Conservation (phyloP, 495 filamentous ascomycete species). For the Penicillium angulare region DNA sequence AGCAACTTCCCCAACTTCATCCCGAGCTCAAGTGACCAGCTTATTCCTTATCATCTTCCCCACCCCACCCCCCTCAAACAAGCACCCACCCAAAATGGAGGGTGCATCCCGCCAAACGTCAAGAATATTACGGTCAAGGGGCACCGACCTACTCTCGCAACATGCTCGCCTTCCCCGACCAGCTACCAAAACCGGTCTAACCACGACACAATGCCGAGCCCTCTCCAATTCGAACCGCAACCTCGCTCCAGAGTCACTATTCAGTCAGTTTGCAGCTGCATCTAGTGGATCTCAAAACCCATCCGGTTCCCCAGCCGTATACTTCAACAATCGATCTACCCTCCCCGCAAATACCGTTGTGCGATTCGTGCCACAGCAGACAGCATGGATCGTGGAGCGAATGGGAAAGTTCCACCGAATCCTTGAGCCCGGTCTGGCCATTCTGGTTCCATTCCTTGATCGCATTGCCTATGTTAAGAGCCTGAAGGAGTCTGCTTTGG, state of each 20-base stretch:
- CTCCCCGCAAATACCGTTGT: slow-evolving; percentile 92
- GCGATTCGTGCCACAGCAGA: slow-evolving; percentile 97
- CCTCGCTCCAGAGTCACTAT: slow-evolving; percentile 36
- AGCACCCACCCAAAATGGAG: slow-evolving; percentile 33
- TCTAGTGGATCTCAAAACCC: slow-evolving; percentile 20
- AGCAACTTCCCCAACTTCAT: slow-evolving; percentile 4
- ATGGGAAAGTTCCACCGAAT: slow-evolving; percentile 97
- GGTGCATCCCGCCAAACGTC: slow-evolving; percentile 37
- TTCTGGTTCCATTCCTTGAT: slow-evolving; percentile 88
- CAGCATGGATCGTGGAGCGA: slow-evolving; percentile 98
- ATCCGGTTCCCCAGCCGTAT: slow-evolving; percentile 30
- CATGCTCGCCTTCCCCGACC: slow-evolving; percentile 20
- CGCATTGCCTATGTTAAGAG: slow-evolving; percentile 97
- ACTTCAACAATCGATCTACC: slow-evolving; percentile 59
- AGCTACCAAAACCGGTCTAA: slow-evolving; percentile 21
- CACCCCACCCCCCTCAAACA: neutral
- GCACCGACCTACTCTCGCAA: slow-evolving; percentile 21
- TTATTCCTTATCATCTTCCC: slow-evolving; percentile 15
- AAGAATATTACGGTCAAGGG: slow-evolving; percentile 35
- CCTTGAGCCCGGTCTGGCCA: slow-evolving; percentile 83
- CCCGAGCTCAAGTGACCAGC: slow-evolving; percentile 10
- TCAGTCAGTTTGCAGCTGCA: slow-evolving; percentile 15
- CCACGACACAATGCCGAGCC: slow-evolving; percentile 29
- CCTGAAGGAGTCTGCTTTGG: slow-evolving; percentile 91
- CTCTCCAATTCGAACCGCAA: slow-evolving; percentile 32